phyloP scores from a whole-genome alignment of 345 rosid species.

The Ailanthus altissimus region DNA sequence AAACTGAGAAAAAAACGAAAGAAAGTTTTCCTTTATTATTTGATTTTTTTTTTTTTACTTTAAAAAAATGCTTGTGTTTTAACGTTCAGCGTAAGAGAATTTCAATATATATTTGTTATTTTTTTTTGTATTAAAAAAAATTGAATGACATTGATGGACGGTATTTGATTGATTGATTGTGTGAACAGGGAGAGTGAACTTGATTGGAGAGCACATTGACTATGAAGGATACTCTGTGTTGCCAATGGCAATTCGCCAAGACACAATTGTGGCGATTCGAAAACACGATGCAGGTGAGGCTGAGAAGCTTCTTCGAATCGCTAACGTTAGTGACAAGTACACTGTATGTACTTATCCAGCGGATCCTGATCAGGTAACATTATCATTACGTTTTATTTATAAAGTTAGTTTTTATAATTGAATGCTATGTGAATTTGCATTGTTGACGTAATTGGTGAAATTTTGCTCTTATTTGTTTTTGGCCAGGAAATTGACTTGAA shows the following conservation, averaged over 20 bases:
- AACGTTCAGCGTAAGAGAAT: not conserved
- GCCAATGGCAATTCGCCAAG: constrained; percentile 99
- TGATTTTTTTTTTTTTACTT: too few species aligned
- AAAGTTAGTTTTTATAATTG: not conserved
- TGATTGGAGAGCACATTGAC: constrained; percentile 97
- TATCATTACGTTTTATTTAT: not conserved
- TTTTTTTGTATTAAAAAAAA: not conserved
- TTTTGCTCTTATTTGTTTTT: not conserved
- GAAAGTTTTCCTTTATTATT: not conserved
- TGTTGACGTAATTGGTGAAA: not conserved
- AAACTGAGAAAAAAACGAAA: not conserved
- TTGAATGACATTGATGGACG: not conserved
- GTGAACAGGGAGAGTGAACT: constrained; percentile 83
- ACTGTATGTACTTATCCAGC: constrained; percentile 70
- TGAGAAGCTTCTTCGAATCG: constrained; percentile 59
- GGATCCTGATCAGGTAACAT: constrained; percentile 82
- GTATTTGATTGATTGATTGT: constrained; percentile 3
- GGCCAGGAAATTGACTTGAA: constrained; percentile 85
- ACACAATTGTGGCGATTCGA: constrained; percentile 79
- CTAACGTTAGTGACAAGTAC: constrained; percentile 78
- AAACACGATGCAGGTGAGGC: constrained; percentile 48
- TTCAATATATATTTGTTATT: not conserved
- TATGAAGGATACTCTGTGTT: constrained; percentile 97
- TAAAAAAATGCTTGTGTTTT: not conserved
- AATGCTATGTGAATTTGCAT: not conserved